phyloP scores from a whole-genome alignment of 768 basidiomycete species.

The Naganishia vaughanmartiniae region DNA sequence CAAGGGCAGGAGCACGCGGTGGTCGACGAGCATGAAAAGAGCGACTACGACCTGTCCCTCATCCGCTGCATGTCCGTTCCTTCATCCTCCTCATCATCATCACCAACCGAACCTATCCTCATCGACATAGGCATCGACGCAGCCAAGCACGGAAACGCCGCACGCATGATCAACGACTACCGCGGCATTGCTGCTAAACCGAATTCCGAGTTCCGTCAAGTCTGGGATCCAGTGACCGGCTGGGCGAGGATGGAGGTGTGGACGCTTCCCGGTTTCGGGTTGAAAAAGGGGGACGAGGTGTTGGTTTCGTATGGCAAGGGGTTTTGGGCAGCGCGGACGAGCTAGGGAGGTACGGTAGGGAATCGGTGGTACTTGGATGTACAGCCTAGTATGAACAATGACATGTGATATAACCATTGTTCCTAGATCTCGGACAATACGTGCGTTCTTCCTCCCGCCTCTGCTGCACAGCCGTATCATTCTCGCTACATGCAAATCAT shows the following conservation, averaged over 20 bases:
- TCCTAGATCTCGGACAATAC: too few relatives aligned
- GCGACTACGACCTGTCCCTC: slow-evolving; percentile 83
- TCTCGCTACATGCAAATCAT: too few relatives aligned
- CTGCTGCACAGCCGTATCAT: too few relatives aligned
- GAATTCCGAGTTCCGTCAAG: slow-evolving; percentile 47
- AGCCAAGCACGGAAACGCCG: slow-evolving; percentile 72
- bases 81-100: not conserved
- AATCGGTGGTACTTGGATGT: too few relatives aligned
- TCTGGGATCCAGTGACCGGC: slow-evolving; percentile 53
- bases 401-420: too few relatives aligned
- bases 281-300: slow-evolving; percentile 79
- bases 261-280: slow-evolving; percentile 54
- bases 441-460: too few relatives aligned
- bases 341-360: too few relatives aligned
- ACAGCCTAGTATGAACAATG: too few relatives aligned
- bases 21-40: slow-evolving; percentile 32
- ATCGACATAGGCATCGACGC: slow-evolving; percentile 74
- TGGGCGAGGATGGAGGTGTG: slow-evolving; percentile 72
- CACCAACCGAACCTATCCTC: slow-evolving; percentile 52
- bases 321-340: slow-evolving; percentile 67
- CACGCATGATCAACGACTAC: slow-evolving; percentile 86
- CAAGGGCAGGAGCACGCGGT: not conserved
- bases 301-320: slow-evolving; percentile 83
- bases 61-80: slow-evolving; percentile 26
- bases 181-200: slow-evolving; percentile 63